Evolutionary conservation across 2,329 filamentous ascomycete species (phyloP).

Genomic region (Rhynchosporium agropyri): DNA sequence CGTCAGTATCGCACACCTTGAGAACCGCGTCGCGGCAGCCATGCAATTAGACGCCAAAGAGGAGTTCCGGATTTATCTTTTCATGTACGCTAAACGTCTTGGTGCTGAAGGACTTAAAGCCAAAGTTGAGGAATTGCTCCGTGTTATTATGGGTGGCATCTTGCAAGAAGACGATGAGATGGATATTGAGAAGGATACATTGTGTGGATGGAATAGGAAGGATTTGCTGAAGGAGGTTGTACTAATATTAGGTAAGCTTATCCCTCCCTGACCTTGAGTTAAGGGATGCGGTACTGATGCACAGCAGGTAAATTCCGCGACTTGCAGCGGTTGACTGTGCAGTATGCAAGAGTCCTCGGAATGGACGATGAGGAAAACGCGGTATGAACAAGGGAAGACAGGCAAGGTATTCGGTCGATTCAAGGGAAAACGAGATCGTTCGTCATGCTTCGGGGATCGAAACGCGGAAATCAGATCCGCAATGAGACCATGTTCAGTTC

Average conservation of each 20-base stretch:
- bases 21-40: conserved; percentile 90
- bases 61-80: conserved; percentile 92
- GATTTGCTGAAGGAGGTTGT: conserved; percentile 90
- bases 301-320: conserved; percentile 86
- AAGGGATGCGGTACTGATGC: conserved; percentile 24
- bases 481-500: neutral
- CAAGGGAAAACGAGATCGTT: neutral
- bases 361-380: conserved; percentile 46
- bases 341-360: conserved; percentile 84
- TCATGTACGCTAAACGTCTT: conserved; percentile 96
- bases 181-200: conserved; percentile 65
- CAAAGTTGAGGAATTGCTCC: conserved; percentile 92
- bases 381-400: conserved; percentile 17
- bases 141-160: conserved; percentile 75
- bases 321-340: conserved; percentile 89
- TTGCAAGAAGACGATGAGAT: conserved; percentile 57
- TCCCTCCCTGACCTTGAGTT: neutral
- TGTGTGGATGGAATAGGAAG: conserved; percentile 90
- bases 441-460: no score
- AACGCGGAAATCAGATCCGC: no score
- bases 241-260: conserved; percentile 79
- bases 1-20: conserved; percentile 90
- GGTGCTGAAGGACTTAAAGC: conserved; percentile 83
- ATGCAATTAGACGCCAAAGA: conserved; percentile 82
- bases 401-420: neutral